Conservation (phyloP, 768 basidiomycete genomes). For the Russula olivacea region DNA sequence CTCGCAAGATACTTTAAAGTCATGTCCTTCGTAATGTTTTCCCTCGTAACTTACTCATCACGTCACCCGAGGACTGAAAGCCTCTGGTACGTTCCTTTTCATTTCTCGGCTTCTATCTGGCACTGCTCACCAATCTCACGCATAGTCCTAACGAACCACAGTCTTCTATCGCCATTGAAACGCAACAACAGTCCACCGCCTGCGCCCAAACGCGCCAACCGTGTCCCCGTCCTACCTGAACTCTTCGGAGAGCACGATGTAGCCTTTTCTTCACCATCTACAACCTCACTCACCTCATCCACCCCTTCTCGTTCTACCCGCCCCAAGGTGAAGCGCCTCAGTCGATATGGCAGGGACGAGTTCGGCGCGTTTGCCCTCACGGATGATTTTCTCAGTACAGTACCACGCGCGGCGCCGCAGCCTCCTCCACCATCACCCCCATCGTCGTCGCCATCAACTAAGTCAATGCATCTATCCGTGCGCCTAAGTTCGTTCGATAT, state of each 20-base stretch:
- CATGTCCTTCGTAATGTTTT: neutral
- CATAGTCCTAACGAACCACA: conserved; percentile 9
- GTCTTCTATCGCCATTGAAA: conserved; percentile 19
- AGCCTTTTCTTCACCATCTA: conserved; percentile 20
- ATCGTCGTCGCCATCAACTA: neutral
- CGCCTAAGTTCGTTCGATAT: conserved; percentile 19
- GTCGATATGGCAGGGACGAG: conserved; percentile 28
- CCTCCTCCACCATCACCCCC: neutral
- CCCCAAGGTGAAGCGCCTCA: conserved; percentile 15
- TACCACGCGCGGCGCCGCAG: conserved; percentile 3
- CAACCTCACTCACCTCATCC: conserved; percentile 9
- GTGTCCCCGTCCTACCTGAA: conserved; percentile 31
- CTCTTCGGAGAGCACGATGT: conserved; percentile 27
- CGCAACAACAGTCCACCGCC: conserved; percentile 6
- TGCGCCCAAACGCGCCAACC: conserved; percentile 28
- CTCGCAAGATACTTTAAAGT: conserved; percentile 1
- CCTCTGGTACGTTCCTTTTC: conserved; percentile 7
- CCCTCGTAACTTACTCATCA: no score
- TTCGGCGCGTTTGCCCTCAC: conserved; percentile 10
- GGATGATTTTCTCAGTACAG: conserved; percentile 1
- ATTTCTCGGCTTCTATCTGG: neutral
- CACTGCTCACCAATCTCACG: neutral
- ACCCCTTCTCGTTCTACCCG: conserved; percentile 11
- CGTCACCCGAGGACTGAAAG: neutral
- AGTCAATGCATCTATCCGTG: conserved; percentile 3